Percentiles rank a stretch among this genome's conserved stretches.
Conservation (phyloP, 495 filamentous ascomycete genomes). For the Melanomma pulvis-pyrius region DNA sequence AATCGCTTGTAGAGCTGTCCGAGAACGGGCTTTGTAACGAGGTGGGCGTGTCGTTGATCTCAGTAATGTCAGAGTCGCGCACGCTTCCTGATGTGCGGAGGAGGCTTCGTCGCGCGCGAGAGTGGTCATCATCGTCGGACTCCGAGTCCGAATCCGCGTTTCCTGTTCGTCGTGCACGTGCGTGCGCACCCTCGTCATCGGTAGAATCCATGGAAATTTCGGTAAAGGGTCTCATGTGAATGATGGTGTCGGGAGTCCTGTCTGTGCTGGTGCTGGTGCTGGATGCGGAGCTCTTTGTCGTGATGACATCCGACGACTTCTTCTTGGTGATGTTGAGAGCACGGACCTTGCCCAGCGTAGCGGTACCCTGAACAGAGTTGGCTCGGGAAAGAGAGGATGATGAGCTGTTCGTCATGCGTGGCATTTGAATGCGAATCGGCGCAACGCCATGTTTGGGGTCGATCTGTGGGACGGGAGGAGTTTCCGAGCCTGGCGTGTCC, state of each 20-base stretch:
- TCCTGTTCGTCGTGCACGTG: slow-evolving; percentile 32
- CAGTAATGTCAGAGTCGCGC: slow-evolving; percentile 37
- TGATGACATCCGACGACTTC: slow-evolving; percentile 15
- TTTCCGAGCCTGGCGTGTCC: slow-evolving; percentile 26
- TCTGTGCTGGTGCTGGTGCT: slow-evolving; percentile 17
- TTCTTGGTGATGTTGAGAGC: slow-evolving; percentile 40
- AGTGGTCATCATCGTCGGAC: slow-evolving; percentile 35
- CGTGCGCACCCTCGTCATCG: slow-evolving; percentile 30
- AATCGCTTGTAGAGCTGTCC: slow-evolving; percentile 33
- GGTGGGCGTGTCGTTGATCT: slow-evolving; percentile 31
- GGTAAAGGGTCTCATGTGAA: slow-evolving; percentile 34
- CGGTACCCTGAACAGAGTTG: slow-evolving; percentile 36
- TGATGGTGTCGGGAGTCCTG: slow-evolving; percentile 29
- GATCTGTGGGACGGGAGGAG: slow-evolving; percentile 38
- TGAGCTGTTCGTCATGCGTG: slow-evolving; percentile 32
- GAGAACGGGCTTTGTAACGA: slow-evolving; percentile 39
- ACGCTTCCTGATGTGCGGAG: slow-evolving; percentile 25
- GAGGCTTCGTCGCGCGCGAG: slow-evolving; percentile 29
- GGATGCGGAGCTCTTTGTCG: slow-evolving; percentile 29
- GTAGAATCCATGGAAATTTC: slow-evolving; percentile 34
- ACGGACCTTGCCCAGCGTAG: slow-evolving; percentile 40
- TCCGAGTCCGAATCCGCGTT: slow-evolving; percentile 37
- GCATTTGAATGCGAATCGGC: slow-evolving; percentile 42
- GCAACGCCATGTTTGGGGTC: slow-evolving; percentile 31
- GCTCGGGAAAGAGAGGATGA: slow-evolving; percentile 22